Base-by-base conservation (phyloP, 176 grass and related monocot species). In the Cenchrus fungigraminus region DNA sequence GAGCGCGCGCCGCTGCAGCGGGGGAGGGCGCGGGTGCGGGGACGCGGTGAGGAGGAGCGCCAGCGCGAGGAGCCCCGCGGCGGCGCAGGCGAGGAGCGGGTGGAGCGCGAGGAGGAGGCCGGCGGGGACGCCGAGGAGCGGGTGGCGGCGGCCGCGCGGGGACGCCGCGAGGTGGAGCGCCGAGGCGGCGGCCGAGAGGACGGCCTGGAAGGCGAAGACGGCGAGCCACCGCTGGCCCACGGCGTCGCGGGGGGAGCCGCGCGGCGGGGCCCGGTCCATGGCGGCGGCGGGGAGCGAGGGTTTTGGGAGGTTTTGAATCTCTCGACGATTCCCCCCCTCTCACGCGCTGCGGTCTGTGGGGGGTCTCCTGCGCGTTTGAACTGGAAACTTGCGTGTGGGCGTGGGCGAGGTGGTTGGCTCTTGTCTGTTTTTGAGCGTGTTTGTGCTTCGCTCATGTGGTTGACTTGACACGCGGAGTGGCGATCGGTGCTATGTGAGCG, bases 41-140 rank as follows among this genome's bases (percentile, higher is more conserved):
- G 88, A 82, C 79, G 40, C 78, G 54, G 74, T 84, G 77, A 92
- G 51, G 32, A 92, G 88, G 85, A 92, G 61, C 62, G 78, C 87
- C 58, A 92, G 93, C 82, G 93, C 80, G 93, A 95, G 71, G 70
- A 91, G 78, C 55, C 68, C 81, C 85, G 76, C 81, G 89, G 70
- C 76, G 71, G 87, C 80, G 75, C 64, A 83, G 61, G 88, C 69
- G 67, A 95, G 83, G 83, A 92, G 5, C 76, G 84, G 82, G 72
- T 85, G 79, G 67, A 95, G 85, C 42, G 74, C 55, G 77, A 89
- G 63, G 69, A 90, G 72, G 79, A 88, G 63, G 47, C 53, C 53
- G 12, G 61, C 57, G 61, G 84, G 84, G n/a, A 81, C 44, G 61
- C 89, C 80, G 62, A 65, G 86, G 34, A 14, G 37, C 29, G 57